A percentile compares a stretch with the other conserved stretches of the same genome.
phyloP scores from a whole-genome alignment of 2,329 filamentous ascomycete species.

The Aureobasidium lini region DNA sequence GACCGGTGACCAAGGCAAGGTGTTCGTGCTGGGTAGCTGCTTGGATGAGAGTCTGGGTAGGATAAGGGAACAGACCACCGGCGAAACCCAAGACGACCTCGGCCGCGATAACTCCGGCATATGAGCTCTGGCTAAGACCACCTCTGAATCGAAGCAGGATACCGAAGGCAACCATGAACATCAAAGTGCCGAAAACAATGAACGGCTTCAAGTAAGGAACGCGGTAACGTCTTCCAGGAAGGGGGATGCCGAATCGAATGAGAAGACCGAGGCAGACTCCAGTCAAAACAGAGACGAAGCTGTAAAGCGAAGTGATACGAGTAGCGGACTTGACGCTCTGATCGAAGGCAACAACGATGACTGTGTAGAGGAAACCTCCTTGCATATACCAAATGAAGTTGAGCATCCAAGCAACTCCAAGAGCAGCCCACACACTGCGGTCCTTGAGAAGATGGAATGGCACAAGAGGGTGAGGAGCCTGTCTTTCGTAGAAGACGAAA shows the following conservation, averaged over 20 bases:
- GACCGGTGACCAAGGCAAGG: constrained; percentile 53
- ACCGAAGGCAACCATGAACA: constrained; percentile 25
- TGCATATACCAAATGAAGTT: constrained; percentile 57
- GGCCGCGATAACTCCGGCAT: constrained; percentile 40
- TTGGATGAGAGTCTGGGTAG: constrained; percentile 29
- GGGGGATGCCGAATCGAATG: constrained; percentile 18
- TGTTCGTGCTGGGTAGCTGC: constrained; percentile 38
- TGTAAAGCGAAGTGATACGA: constrained; percentile 54
- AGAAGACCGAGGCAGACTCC: constrained; percentile 42
- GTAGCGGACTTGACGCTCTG: constrained; percentile 51
- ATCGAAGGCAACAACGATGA: constrained; percentile 55
- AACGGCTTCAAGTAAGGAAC: constrained; percentile 30
- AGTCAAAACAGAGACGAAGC: constrained; percentile 49
- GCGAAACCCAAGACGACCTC: constrained; percentile 31
- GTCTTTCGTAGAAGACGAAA: constrained; percentile 35
- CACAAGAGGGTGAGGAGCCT: constrained; percentile 32
- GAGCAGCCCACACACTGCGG: constrained; percentile 55
- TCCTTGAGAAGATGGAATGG: constrained; percentile 51
- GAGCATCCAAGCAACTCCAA: constrained; percentile 51
- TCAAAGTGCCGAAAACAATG: constrained; percentile 25
- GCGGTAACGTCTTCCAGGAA: not conserved
- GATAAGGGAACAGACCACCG: constrained; percentile 24
- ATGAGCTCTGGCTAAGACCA: constrained; percentile 25
- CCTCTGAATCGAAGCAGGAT: constrained; percentile 31
- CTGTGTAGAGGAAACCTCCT: constrained; percentile 57